phyloP scores from a whole-genome alignment of 768 basidiomycete genomes.

The Termitomyces sp. region DNA sequence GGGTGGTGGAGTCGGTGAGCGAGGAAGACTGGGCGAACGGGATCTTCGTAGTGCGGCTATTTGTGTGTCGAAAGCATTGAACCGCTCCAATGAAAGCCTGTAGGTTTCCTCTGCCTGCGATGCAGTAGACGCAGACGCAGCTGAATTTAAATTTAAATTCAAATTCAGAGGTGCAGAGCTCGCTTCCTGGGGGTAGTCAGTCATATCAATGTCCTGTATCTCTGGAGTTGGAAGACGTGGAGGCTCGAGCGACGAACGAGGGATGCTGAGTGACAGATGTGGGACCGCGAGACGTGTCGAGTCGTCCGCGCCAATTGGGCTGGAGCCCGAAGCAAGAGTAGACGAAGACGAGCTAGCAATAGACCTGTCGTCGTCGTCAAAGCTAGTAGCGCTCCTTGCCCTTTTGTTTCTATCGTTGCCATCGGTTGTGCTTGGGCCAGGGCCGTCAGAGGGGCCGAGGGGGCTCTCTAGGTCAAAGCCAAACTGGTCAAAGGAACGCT shows the following conservation, averaged over 20 bases:
- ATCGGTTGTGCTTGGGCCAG: slow-evolving; percentile 30
- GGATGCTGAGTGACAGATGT: slow-evolving; percentile 19
- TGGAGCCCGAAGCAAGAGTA: slow-evolving; percentile 29
- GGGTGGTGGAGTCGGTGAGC: slow-evolving; percentile 30
- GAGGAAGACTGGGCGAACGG: slow-evolving; percentile 24
- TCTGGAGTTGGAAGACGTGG: slow-evolving; percentile 44
- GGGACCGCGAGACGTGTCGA: slow-evolving; percentile 23
- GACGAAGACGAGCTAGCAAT: slow-evolving; percentile 36
- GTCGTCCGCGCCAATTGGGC: slow-evolving; percentile 12
- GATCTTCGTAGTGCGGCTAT: slow-evolving; percentile 48
- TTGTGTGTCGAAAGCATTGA: slow-evolving; percentile 53
- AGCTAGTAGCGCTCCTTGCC: slow-evolving; percentile 52
- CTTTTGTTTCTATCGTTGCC: slow-evolving; percentile 56
- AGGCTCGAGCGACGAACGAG: slow-evolving; percentile 24
- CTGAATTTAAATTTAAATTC: slow-evolving; percentile 4
- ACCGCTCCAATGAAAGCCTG: slow-evolving; percentile 47
- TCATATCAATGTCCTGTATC: slow-evolving; percentile 53
- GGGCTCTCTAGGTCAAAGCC: slow-evolving; percentile 57
- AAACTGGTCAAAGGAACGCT: slow-evolving; percentile 59
- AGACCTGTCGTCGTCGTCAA: slow-evolving; percentile 36
- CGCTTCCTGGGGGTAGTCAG: slow-evolving; percentile 35
- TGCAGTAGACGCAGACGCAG: slow-evolving; percentile 6
- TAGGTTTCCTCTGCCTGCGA: slow-evolving; percentile 36
- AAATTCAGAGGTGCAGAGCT: slow-evolving; percentile 1
- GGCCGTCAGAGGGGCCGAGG: slow-evolving; percentile 20